These are phyloP conservation scores for Lentinula edodes DNA, from an alignment of 768 basidiomycete genomes.

Conservation along the genomic window DNA sequence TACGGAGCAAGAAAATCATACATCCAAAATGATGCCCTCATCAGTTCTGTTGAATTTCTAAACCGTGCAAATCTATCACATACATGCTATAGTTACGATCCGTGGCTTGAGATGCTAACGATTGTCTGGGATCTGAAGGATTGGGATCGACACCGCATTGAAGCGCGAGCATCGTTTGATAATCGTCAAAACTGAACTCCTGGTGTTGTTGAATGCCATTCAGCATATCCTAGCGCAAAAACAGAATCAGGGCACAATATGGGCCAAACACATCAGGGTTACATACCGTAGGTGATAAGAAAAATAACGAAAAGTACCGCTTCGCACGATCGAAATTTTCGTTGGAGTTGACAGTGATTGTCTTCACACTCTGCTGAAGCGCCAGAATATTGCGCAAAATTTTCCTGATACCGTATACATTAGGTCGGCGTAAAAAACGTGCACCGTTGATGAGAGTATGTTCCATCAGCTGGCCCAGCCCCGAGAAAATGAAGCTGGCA, in stretches of 20 bases:
- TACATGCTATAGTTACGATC: slow-evolving; percentile 83
- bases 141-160: slow-evolving; percentile 79
- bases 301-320: slow-evolving; percentile 78
- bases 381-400: slow-evolving; percentile 86
- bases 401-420: slow-evolving; percentile 76
- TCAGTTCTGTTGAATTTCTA: slow-evolving; percentile 51
- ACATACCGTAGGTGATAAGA: slow-evolving; percentile 65
- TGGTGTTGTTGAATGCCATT: slow-evolving; percentile 58
- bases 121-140: slow-evolving; percentile 41
- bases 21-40: slow-evolving; percentile 13
- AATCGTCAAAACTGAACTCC: slow-evolving; percentile 84
- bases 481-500: slow-evolving; percentile 79
- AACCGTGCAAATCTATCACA: slow-evolving; percentile 82
- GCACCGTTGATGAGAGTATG: slow-evolving; percentile 74
- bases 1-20: slow-evolving; percentile 12
- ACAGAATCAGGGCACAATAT: not conserved
- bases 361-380: slow-evolving; percentile 86
- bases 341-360: slow-evolving; percentile 57
- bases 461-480: slow-evolving; percentile 82
- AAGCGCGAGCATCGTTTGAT: slow-evolving; percentile 84
- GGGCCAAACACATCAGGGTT: not conserved
- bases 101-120: slow-evolving; percentile 32
- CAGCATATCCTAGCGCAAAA: slow-evolving; percentile 59
- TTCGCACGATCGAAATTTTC: slow-evolving; percentile 74
- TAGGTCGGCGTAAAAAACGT: slow-evolving; percentile 62